phyloP scores from a whole-genome alignment of 2,329 filamentous ascomycete species.

The Fusarium verticillioides region DNA sequence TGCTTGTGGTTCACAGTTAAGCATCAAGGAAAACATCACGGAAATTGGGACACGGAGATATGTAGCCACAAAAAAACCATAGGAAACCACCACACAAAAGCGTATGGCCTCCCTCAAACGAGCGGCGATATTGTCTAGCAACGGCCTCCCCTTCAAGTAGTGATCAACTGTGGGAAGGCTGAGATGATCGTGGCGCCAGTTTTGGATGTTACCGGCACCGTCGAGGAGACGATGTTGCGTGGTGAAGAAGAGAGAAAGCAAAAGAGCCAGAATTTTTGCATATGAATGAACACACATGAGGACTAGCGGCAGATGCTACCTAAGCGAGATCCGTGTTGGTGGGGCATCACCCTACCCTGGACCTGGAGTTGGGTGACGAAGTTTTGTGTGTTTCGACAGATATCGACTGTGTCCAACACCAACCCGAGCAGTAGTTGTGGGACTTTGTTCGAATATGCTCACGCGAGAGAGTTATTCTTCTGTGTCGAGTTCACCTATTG shows the following conservation, averaged over 20 bases:
- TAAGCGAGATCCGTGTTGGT: slow-evolving; percentile 16
- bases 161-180: slow-evolving; percentile 42
- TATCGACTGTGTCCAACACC: background rate
- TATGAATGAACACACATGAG: slow-evolving; percentile 6
- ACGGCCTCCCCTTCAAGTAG: slow-evolving; percentile 34
- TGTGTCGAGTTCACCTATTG: background rate
- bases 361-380: background rate
- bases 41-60: slow-evolving; percentile 14
- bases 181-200: slow-evolving; percentile 39
- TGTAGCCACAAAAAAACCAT: slow-evolving; percentile 58
- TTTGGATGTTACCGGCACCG: slow-evolving; percentile 39
- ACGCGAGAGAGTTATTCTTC: slow-evolving; percentile 4
- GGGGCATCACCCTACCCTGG: background rate
- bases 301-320: slow-evolving; percentile 14
- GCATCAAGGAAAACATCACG: slow-evolving; percentile 1
- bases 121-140: slow-evolving; percentile 55
- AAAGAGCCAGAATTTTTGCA: slow-evolving; percentile 17
- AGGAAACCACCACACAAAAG: slow-evolving; percentile 54
- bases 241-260: slow-evolving; percentile 33
- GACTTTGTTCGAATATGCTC: slow-evolving; percentile 10
- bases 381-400: background rate
- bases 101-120: slow-evolving; percentile 58
- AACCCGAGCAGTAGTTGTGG: background rate
- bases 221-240: slow-evolving; percentile 49
- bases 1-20: background rate